Base-by-base conservation (phyloP, 2,329 filamentous ascomycete species). In the Hypoxylon sp. region DNA sequence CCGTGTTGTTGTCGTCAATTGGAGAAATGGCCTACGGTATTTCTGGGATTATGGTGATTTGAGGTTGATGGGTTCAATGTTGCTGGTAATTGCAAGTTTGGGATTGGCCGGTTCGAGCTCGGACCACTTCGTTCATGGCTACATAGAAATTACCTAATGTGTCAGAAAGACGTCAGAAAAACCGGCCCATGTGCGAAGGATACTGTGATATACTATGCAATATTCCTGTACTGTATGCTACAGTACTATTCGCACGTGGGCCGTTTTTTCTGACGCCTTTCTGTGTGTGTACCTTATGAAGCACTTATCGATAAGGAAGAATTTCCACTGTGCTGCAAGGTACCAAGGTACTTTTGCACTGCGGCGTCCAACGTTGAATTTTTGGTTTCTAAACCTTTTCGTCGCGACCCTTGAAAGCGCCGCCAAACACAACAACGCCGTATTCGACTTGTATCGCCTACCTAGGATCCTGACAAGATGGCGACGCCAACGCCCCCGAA, bases 401-500 rank as follows among this genome's bases (percentile, higher is more conserved):
- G 10, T 55, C 33, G 35, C 35, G 53, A 55, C 35, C 6, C 25
- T 27, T 30, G 51, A 37, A 33, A 30, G n/a, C 6, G 27, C 25
- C 14, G 27, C 35, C 37, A n/a, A 42, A 44, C 2, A 40, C 22
- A 25, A 30, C 33, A 54, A 40, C 20, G 17, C 22, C 22, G n/a
- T 40, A 17, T 42, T 42, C 14, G 22, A 25, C 22, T 6, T 13
- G 2, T 1, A 46, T 46, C 27, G 6, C 40, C 5, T 30, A 35
- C 31, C 14, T 25, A 31, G 8, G 55, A 22, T 49, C 37, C 27
- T 42, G 17, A 61, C 66, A 77, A 74, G 53, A 85, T 86, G 79
- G 80, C 85, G 73, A 81, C 85, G 68, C 82, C 85, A 77, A 89
- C 84, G 67, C 84, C 88, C 51, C 88, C 88, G 33, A 92, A 91